Conservation (phyloP, 495 filamentous ascomycete species). For the Thozetella sp. region DNA sequence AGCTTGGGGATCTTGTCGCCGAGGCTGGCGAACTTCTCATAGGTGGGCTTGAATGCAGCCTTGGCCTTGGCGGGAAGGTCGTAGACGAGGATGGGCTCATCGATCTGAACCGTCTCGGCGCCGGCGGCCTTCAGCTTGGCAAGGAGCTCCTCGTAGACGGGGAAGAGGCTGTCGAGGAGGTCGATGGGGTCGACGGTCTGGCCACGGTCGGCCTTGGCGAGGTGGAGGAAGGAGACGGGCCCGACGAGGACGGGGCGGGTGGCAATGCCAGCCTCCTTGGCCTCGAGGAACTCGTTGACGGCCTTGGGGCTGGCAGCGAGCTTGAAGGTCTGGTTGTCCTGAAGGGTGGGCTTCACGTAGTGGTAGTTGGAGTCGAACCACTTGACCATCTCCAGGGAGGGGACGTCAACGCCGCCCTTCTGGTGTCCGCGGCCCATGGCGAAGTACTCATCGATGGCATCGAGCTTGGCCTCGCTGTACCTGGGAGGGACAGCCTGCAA, state of each 20-base stretch:
- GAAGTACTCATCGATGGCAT: constrained; percentile 94
- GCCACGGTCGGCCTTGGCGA: constrained; percentile 95
- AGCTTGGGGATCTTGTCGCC: constrained; percentile 80
- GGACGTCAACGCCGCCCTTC: constrained; percentile 90
- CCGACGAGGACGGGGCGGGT: constrained; percentile 95
- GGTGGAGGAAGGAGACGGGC: constrained; percentile 92
- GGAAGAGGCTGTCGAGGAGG: constrained; percentile 87
- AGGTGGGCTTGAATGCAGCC: constrained; percentile 96
- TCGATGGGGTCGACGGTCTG: constrained; percentile 90
- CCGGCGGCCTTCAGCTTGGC: constrained; percentile 91
- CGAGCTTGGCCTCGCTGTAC: constrained; percentile 83
- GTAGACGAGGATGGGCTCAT: constrained; percentile 94
- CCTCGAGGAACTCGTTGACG: constrained; percentile 90
- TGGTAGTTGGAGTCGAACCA: constrained; percentile 99
- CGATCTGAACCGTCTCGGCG: constrained; percentile 94
- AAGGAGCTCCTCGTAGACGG: constrained; percentile 90
- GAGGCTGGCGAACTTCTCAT: constrained; percentile 79
- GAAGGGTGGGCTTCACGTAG: constrained; percentile 98
- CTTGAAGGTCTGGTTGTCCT: constrained; percentile 94
- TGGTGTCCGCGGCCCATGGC: constrained; percentile 99
- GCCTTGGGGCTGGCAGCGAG: constrained; percentile 87
- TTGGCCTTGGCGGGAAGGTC: constrained; percentile 86
- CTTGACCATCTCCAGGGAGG: constrained; percentile 97
- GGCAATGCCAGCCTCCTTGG: constrained; percentile 89
- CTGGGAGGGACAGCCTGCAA: constrained; percentile 81